Evolutionary conservation across 345 rosid genomes (phyloP).

Genomic region (Gossypioides kirkii): DNA sequence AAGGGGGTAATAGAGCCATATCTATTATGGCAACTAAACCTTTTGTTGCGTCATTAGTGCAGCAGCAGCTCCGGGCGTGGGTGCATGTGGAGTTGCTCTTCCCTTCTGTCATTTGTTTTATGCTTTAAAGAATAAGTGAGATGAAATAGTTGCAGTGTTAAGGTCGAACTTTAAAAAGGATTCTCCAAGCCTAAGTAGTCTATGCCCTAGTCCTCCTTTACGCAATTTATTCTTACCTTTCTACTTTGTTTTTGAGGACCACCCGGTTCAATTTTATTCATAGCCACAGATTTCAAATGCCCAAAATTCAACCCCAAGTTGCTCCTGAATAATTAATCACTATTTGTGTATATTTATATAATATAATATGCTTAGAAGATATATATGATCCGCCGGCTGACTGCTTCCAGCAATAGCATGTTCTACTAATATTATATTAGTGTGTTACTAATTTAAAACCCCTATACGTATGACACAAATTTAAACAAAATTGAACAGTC

Average conservation of each 20-base stretch:
- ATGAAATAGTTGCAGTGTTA: constrained; percentile 2
- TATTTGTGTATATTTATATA: not conserved
- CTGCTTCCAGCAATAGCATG: constrained; percentile 1
- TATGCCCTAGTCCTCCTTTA: constrained; percentile 30
- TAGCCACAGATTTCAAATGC: constrained; percentile 14
- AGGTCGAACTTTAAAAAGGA: constrained; percentile 33
- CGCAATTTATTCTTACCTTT: constrained; percentile 22
- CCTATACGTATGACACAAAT: not conserved
- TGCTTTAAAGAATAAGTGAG: constrained; percentile 29
- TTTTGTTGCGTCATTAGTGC: constrained; percentile 23
- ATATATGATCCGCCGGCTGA: not conserved
- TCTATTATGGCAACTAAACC: constrained; percentile 15
- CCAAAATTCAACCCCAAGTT: constrained; percentile 5
- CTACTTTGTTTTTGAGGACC: constrained; percentile 41
- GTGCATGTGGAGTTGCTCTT: constrained; percentile 40
- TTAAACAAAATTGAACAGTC: not conserved
- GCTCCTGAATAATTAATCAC: not conserved
- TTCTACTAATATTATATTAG: not conserved
- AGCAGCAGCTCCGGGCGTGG: constrained; percentile 28
- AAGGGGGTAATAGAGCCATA: constrained; percentile 20
- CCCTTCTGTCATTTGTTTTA: constrained; percentile 27
- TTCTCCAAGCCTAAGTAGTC: constrained; percentile 27
- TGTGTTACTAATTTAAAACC: not conserved
- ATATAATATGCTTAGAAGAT: not conserved
- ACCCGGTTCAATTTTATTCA: constrained; percentile 16